Evolutionary conservation across 352 stramenopile genomes (phyloP).

Genomic region (Phytopythium kandeliae): DNA sequence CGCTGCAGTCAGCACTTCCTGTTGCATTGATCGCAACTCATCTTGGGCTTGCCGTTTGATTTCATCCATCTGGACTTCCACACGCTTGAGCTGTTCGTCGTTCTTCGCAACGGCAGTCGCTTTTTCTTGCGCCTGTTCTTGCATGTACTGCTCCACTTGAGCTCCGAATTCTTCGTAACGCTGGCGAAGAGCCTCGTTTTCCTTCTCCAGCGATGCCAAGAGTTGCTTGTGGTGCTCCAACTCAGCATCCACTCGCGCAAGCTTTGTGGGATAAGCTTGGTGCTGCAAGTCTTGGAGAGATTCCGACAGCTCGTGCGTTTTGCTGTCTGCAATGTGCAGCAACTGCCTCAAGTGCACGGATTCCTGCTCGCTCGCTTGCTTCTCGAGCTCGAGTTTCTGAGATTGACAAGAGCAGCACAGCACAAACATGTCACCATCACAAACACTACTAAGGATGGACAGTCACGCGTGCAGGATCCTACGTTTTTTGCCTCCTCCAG

Average conservation of each 20-base stretch:
- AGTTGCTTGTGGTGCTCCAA: constrained; percentile 31
- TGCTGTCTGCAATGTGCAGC: constrained; percentile 38
- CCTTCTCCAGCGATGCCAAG: constrained; percentile 24
- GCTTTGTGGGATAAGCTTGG: constrained; percentile 41
- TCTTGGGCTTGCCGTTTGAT: constrained; percentile 31
- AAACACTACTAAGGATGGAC: neutral
- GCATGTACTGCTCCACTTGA: constrained; percentile 72
- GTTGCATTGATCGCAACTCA: constrained; percentile 45
- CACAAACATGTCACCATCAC: no score
- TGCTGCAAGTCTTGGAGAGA: constrained; percentile 32
- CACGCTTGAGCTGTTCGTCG: constrained; percentile 27
- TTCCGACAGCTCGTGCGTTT: constrained; percentile 34
- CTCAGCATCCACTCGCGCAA: constrained; percentile 47
- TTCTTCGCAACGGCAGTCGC: constrained; percentile 19
- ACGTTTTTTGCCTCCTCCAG: constrained; percentile 32
- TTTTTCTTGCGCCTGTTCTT: constrained; percentile 56
- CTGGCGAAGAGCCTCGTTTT: constrained; percentile 49
- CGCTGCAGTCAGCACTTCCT: constrained; percentile 32
- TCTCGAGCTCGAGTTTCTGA: constrained; percentile 46
- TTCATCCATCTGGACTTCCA: constrained; percentile 30
- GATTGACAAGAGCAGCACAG: neutral
- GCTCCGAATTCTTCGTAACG: constrained; percentile 72
- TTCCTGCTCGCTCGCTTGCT: constrained; percentile 46
- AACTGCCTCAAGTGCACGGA: constrained; percentile 48
- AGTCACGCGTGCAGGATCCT: constrained; percentile 1